Evolutionary conservation across 257 asterid species (phyloP).

Genomic region (Phtheirospermum japonicum): DNA sequence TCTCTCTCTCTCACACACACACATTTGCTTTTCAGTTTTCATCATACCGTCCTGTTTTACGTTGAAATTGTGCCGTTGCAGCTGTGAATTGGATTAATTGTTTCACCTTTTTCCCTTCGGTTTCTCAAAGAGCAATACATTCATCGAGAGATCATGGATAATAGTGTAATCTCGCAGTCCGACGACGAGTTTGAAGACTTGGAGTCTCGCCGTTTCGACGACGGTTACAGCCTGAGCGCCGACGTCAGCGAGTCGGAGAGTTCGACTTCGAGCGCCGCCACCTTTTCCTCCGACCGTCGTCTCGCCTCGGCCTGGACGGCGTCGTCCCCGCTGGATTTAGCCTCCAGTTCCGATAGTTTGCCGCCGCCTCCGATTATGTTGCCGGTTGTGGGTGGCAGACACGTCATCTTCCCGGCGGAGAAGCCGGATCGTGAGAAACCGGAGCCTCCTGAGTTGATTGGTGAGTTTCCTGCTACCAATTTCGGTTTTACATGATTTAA

Average conservation of each 20-base stretch:
- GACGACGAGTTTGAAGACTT: conserved; percentile 50
- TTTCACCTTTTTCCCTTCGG: neutral
- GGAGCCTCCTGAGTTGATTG: neutral
- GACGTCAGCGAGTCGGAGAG: conserved; percentile 94
- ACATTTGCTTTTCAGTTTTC: conserved; percentile 23
- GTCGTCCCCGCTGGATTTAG: conserved; percentile 27
- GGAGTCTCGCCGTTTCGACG: conserved; percentile 48
- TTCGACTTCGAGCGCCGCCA: conserved; percentile 51
- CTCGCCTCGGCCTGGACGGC: conserved; percentile 30
- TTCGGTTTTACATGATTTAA: neutral
- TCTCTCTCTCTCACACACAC: conserved; percentile 23
- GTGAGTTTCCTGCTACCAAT: neutral
- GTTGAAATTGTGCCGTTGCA: conserved; percentile 44
- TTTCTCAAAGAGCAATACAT: neutral
- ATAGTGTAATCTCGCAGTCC: conserved; percentile 33
- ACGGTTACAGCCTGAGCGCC: conserved; percentile 77
- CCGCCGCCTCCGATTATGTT: conserved; percentile 7
- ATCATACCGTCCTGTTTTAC: conserved; percentile 25
- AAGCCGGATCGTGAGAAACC: neutral
- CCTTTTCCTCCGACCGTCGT: conserved; percentile 48
- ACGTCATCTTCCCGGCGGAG: neutral
- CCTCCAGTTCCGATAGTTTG: neutral
- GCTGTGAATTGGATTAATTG: conserved; percentile 8
- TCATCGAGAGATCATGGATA: conserved; percentile 31
- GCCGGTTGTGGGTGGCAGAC: conserved; percentile 1